phyloP scores from a whole-genome alignment of 805 yeast genomes.

The Isabelozyma heimii region DNA sequence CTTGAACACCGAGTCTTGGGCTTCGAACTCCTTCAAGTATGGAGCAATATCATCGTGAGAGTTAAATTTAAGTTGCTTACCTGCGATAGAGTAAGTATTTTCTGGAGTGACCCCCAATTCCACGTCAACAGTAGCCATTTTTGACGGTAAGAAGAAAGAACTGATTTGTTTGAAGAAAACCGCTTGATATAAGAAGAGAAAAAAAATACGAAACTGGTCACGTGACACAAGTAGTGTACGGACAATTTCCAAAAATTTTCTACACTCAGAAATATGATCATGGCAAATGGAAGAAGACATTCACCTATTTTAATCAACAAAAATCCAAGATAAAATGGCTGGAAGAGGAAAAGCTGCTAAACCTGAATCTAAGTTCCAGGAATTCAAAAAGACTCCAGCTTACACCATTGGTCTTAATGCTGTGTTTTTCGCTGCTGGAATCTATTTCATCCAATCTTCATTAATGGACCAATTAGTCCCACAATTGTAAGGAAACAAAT shows the following conservation, averaged over 20 bases:
- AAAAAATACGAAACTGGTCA: background rate
- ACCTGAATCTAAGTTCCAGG: constrained; percentile 38
- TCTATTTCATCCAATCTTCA: constrained; percentile 73
- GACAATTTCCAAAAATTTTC: background rate
- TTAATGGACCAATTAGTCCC: constrained; percentile 81
- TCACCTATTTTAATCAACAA: background rate
- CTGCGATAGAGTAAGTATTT: constrained; percentile 57
- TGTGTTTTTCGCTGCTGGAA: constrained; percentile 66
- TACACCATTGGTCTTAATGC: constrained; percentile 65
- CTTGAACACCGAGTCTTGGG: constrained; percentile 39
- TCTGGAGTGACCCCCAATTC: constrained; percentile 40
- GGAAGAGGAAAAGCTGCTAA: constrained; percentile 18
- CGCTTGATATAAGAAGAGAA: too few relatives aligned
- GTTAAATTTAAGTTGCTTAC: constrained; percentile 75
- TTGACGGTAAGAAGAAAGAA: background rate
- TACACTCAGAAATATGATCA: background rate
- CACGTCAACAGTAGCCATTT: constrained; percentile 22
- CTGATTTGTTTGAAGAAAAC: too few relatives aligned
- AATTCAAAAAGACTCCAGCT: constrained; percentile 61
- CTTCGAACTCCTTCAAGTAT: constrained; percentile 55
- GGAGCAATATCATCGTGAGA: constrained; percentile 69
- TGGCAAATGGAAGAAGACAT: background rate
- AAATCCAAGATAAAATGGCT: constrained; percentile 10
- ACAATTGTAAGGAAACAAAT: constrained; percentile 42
- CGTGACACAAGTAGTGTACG: background rate